A percentile compares a stretch with the other conserved stretches of the same genome.
Evolutionary conservation across 164 flowering plant genomes (phyloP).

Genomic region (Platanus orientalis): DNA sequence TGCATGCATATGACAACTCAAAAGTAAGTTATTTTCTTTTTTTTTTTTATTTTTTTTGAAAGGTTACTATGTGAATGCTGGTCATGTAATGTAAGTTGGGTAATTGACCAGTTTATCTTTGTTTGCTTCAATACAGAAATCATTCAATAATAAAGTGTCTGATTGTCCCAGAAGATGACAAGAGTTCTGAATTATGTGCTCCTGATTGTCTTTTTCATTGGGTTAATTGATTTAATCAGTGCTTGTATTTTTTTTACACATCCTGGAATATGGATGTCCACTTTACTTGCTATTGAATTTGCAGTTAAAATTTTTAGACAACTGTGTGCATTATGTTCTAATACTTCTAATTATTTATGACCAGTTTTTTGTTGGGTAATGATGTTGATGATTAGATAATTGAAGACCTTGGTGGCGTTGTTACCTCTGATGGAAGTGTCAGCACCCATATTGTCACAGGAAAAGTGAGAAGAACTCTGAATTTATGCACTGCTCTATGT

Average conservation of each 20-base stretch:
- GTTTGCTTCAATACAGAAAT: background rate
- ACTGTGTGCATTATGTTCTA: background rate
- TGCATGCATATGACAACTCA: background rate
- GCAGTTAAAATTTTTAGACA: background rate
- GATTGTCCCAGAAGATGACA: too few species aligned
- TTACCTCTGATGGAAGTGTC: conserved; percentile 52
- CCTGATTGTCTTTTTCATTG: too few species aligned
- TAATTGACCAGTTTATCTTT: background rate
- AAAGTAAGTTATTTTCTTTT: background rate
- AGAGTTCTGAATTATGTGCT: too few species aligned
- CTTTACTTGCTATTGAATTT: background rate
- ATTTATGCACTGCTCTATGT: conserved; percentile 83
- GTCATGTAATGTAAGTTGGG: too few species aligned
- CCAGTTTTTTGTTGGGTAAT: conserved; percentile 6
- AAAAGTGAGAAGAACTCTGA: conserved; percentile 67
- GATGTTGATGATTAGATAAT: conserved; percentile 47
- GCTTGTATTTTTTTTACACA: background rate
- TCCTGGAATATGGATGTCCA: background rate
- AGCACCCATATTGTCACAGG: conserved; percentile 80
- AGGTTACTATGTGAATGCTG: too few species aligned
- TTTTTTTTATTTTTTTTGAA: too few species aligned
- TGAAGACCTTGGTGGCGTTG: conserved; percentile 68
- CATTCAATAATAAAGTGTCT: background rate
- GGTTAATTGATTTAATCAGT: too few species aligned
- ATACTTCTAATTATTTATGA: background rate